A percentile compares a stretch with the other conserved stretches of the same genome.
Evolutionary conservation across 1,284 basidiomycete genomes (phyloP).

Genomic region (Tremellales sp.): DNA sequence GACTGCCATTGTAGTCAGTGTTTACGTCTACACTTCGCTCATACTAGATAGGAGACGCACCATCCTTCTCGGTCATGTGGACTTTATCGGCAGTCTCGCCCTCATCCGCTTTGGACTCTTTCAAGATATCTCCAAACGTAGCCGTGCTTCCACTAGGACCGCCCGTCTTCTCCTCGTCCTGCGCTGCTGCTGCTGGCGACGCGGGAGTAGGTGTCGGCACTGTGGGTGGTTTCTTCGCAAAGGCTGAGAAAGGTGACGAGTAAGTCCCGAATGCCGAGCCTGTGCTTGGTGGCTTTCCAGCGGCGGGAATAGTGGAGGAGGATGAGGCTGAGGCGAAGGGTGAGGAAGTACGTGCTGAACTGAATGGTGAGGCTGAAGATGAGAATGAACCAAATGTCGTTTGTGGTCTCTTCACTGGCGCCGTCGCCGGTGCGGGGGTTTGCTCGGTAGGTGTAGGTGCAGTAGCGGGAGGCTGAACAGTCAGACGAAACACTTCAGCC

Average conservation of each 20-base stretch:
- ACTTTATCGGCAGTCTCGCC: conserved; percentile 49
- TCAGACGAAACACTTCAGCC: conserved; percentile 1
- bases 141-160: conserved; percentile 12
- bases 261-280: conserved; percentile 37
- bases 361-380: conserved; percentile 60
- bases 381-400: conserved; percentile 60
- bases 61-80: conserved; percentile 63
- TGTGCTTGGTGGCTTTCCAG: conserved; percentile 6
- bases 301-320: conserved; percentile 6
- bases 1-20: conserved; percentile 53
- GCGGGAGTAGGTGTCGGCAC: neutral
- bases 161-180: neutral
- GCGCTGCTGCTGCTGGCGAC: neutral
- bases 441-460: neutral
- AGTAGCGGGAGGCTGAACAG: neutral
- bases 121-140: conserved; percentile 40
- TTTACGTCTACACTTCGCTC: neutral
- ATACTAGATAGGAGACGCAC: conserved; percentile 43
- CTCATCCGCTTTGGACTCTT: conserved; percentile 30
- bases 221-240: conserved; percentile 25
- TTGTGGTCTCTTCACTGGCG: conserved; percentile 27
- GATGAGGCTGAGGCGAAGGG: conserved; percentile 21
- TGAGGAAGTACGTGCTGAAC: conserved; percentile 11
- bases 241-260: conserved; percentile 29
- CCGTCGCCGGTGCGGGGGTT: conserved; percentile 2